Base-by-base conservation (phyloP, 164 flowering plant genomes). In the Tetracentron sinense region DNA sequence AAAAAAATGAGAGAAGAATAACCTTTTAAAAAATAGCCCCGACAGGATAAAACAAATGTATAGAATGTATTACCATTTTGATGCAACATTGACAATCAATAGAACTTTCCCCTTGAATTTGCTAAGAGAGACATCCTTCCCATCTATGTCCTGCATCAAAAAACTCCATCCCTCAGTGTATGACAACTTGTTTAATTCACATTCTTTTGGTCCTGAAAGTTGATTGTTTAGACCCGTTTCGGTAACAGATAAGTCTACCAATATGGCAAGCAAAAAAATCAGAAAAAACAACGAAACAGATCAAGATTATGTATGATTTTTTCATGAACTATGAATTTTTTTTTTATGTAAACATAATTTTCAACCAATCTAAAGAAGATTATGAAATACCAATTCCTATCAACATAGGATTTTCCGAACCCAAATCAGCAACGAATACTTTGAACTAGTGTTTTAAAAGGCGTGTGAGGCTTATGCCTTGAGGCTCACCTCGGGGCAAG, bases 81-180 rank as follows among this genome's bases (percentile, higher is more conserved):
- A 92, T 66, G 98, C 98, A 66, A 92, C 98, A 72, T 92, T 92
- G 42, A 90, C 96, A 63, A 92, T 78, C 82, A 92, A 74, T 7
- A 88, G 86, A 71, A 75, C 86, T 74, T 85, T 89, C 48, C 96
- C 92, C 79, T 93, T 90, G 72, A 87, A 93, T 69, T 85, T 89
- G 77, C 82, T 72, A 3, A 93, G 83, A 69, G 95, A 57, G 61
- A 89, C 88, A 73, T 85, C 91, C 66, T 89, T 84, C 42, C 85
- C 84, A 60, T 87, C 93, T 75, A 86, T 85, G 83, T 94, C 98
- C 97, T 93, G 84, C 72, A 77, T 11, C 61, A 60, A 65, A 53
- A 62, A 21, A 16, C n/a, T 22, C 27, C 31, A 55, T 28, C 23
- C 7, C 38, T 28, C 22, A 70, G 21, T 17, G 21, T 38, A 33